These are phyloP conservation scores for Iodosphaeria phyllophila DNA, from an alignment of 2,329 filamentous ascomycete genomes.

Conservation along the genomic window DNA sequence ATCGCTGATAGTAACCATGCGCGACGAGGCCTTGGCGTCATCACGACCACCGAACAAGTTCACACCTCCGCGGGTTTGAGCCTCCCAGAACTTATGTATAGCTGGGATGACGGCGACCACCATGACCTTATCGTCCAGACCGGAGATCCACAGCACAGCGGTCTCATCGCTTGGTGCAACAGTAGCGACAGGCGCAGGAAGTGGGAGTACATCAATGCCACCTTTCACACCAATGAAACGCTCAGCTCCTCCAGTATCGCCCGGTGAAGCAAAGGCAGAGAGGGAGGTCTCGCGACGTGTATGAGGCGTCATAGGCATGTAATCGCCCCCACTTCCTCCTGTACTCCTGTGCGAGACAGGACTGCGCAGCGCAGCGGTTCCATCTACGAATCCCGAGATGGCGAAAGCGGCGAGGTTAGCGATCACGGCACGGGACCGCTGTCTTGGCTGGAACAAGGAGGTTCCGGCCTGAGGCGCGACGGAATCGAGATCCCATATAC, in stretches of 20 bases:
- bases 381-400: conserved; percentile 39
- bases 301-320: conserved; percentile 46
- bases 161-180: conserved; percentile 34
- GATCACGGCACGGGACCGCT: conserved; percentile 32
- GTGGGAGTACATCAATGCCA: conserved; percentile 28
- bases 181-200: conserved; percentile 22
- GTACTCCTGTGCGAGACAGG: conserved; percentile 17
- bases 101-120: conserved; percentile 37
- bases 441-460: conserved; percentile 27
- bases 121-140: conserved; percentile 34
- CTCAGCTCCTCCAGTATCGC: conserved; percentile 29
- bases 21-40: conserved; percentile 31
- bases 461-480: conserved; percentile 27
- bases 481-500: conserved; percentile 47
- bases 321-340: conserved; percentile 24
- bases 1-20: conserved; percentile 36
- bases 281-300: conserved; percentile 32
- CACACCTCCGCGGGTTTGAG: conserved; percentile 32
- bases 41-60: conserved; percentile 38
- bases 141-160: conserved; percentile 36
- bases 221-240: conserved; percentile 31
- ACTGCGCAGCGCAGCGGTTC: conserved; percentile 34
- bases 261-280: too few relatives aligned
- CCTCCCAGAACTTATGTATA: conserved; percentile 38
- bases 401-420: conserved; percentile 40